Conservation (phyloP, 2,329 filamentous ascomycete species). For the Penicillium hordei region DNA sequence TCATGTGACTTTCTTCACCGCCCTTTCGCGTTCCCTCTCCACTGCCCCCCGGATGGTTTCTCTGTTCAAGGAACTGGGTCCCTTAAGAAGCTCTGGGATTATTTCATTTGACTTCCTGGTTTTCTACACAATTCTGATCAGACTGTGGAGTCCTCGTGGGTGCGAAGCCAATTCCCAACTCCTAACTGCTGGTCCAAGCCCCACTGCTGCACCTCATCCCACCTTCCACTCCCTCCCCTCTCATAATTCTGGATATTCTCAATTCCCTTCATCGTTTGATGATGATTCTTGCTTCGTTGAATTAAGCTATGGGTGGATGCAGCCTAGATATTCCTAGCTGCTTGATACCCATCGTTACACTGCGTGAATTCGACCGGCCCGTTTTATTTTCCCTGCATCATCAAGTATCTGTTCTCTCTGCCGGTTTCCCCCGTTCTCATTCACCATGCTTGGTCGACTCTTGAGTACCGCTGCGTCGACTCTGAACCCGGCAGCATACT, state of each 20-base stretch:
- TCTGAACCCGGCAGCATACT: slow-evolving; percentile 43
- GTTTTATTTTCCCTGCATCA: slow-evolving; percentile 16
- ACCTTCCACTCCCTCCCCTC: slow-evolving; percentile 20
- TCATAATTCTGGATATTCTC: slow-evolving; percentile 5
- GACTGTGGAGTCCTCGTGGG: slow-evolving; percentile 16
- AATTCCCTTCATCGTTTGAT: slow-evolving; percentile 19
- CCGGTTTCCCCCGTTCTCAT: slow-evolving; percentile 13
- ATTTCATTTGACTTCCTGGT: slow-evolving; percentile 13
- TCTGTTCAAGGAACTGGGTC: slow-evolving; percentile 13
- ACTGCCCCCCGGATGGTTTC: slow-evolving; percentile 16
- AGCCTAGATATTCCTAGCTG: slow-evolving; percentile 32
- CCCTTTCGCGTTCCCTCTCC: slow-evolving; percentile 26
- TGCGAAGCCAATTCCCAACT: slow-evolving; percentile 14
- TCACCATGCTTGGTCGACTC: slow-evolving; percentile 46
- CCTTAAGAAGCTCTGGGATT: slow-evolving; percentile 8
- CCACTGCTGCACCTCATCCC: slow-evolving; percentile 28
- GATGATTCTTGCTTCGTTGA: slow-evolving; percentile 30
- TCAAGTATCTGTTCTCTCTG: slow-evolving; percentile 14
- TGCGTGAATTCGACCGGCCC: slow-evolving; percentile 14
- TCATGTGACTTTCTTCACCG: slow-evolving; percentile 31
- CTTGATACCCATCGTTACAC: slow-evolving; percentile 31
- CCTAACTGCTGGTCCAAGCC: slow-evolving; percentile 20
- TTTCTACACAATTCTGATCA: slow-evolving; percentile 3
- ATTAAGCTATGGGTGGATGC: slow-evolving; percentile 37
- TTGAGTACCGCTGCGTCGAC: slow-evolving; percentile 47